Evolutionary conservation across 441 rosid genomes (phyloP).

Genomic region (Syzygium malaccense): DNA sequence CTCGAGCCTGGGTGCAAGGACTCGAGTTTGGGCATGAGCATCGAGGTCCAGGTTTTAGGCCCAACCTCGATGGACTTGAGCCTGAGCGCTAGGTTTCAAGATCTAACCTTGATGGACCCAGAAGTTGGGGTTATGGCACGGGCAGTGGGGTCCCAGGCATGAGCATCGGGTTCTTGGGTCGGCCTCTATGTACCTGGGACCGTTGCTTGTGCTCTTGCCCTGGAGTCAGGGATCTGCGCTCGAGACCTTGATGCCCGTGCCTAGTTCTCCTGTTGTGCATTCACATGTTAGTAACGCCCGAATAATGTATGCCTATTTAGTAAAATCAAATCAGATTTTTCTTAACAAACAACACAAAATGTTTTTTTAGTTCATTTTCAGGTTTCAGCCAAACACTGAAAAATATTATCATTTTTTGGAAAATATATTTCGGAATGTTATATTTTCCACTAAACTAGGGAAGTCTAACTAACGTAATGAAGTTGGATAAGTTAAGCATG

Average conservation of each 20-base stretch:
- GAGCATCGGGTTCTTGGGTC: not conserved
- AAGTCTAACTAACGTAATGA: too few species aligned
- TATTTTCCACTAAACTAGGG: too few species aligned
- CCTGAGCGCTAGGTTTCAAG: not conserved
- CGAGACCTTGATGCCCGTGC: not conserved
- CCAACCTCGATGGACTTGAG: not conserved
- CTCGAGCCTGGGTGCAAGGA: not conserved
- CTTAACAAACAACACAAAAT: too few species aligned
- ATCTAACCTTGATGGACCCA: not conserved
- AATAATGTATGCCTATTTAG: too few species aligned
- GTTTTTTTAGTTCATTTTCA: too few species aligned
- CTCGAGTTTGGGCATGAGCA: not conserved
- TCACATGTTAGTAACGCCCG: not conserved
- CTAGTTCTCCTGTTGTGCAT: not conserved
- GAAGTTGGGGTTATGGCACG: not conserved
- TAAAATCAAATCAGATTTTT: too few species aligned
- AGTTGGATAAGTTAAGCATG: too few species aligned
- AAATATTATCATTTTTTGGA: too few species aligned
- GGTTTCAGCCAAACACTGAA: not conserved
- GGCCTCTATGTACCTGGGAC: not conserved
- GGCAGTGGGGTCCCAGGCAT: not conserved
- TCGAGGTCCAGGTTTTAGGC: not conserved
- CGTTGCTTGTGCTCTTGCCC: not conserved
- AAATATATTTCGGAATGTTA: too few species aligned
- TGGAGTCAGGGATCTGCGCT: rapidly evolving